A percentile compares a stretch with the other conserved stretches of the same genome.
These are phyloP conservation scores for Aureobasidium lini DNA, from an alignment of 2,329 filamentous ascomycete genomes.

Conservation along the genomic window DNA sequence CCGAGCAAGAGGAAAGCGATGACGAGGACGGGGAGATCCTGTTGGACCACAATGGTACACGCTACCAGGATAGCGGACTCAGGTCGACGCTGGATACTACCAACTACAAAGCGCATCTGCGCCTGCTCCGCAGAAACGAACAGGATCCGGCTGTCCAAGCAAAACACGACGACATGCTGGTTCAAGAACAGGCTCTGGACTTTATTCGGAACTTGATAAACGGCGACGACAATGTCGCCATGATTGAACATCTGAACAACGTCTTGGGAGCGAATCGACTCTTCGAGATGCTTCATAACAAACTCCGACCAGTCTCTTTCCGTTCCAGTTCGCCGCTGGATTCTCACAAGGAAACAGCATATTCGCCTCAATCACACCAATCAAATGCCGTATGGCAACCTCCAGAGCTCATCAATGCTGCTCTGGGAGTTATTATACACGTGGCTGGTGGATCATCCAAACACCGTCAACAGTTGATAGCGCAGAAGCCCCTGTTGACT, in stretches of 20 bases:
- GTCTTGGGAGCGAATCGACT: slow-evolving; percentile 69
- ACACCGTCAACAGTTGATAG: slow-evolving; percentile 70
- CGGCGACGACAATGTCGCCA: slow-evolving; percentile 51
- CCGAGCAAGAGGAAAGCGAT: slow-evolving; percentile 22
- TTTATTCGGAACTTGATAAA: slow-evolving; percentile 86
- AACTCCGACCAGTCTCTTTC: slow-evolving; percentile 56
- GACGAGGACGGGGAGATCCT: slow-evolving; percentile 40
- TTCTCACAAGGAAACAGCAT: not conserved
- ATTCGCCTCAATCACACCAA: slow-evolving; percentile 38
- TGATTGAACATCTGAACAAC: slow-evolving; percentile 78
- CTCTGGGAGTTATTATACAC: slow-evolving; percentile 78
- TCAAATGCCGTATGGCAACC: slow-evolving; percentile 26
- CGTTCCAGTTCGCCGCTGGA: not conserved
- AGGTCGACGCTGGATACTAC: slow-evolving; percentile 27
- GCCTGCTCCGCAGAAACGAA: slow-evolving; percentile 38
- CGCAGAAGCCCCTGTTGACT: slow-evolving; percentile 68
- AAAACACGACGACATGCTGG: slow-evolving; percentile 68
- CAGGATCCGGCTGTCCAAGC: slow-evolving; percentile 60
- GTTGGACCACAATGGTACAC: slow-evolving; percentile 33
- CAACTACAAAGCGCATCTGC: slow-evolving; percentile 9
- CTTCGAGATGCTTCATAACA: slow-evolving; percentile 72
- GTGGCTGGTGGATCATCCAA: slow-evolving; percentile 73
- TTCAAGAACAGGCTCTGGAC: slow-evolving; percentile 86
- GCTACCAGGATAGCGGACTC: slow-evolving; percentile 28
- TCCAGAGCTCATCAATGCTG: slow-evolving; percentile 64